Evolutionary conservation across 257 asterid species (phyloP).

Genomic region (Cruciata laevipes): DNA sequence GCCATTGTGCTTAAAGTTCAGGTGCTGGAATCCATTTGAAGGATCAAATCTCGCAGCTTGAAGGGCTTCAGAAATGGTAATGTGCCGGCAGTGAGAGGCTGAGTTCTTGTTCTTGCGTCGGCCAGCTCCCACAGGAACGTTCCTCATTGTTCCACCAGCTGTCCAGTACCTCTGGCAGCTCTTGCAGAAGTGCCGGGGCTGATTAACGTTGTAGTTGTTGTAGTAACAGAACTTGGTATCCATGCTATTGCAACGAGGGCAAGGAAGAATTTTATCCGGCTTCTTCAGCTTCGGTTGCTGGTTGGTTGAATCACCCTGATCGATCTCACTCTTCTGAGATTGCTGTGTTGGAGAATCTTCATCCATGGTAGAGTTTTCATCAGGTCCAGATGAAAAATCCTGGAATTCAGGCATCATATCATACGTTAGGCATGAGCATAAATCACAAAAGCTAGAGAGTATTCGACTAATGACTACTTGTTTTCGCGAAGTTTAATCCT

Average conservation of each 20-base stretch:
- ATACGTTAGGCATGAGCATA: slow-evolving; percentile 9
- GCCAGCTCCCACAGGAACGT: slow-evolving; percentile 88
- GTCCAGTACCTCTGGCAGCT: slow-evolving; percentile 97
- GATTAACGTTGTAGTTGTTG: slow-evolving; percentile 78
- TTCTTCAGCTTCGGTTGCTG: slow-evolving; percentile 58
- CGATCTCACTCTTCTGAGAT: slow-evolving; percentile 31
- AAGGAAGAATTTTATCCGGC: slow-evolving; percentile 82
- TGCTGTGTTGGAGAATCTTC: slow-evolving; percentile 32
- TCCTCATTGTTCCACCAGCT: slow-evolving; percentile 94
- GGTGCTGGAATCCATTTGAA: slow-evolving; percentile 38
- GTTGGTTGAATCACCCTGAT: slow-evolving; percentile 32
- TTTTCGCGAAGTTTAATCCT: neutral
- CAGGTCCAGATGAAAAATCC: slow-evolving; percentile 35
- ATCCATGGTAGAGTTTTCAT: slow-evolving; percentile 24
- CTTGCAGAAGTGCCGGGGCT: slow-evolving; percentile 94
- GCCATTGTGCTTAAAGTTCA: slow-evolving; percentile 40
- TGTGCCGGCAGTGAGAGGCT: slow-evolving; percentile 45
- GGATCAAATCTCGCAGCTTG: slow-evolving; percentile 38
- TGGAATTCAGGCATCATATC: slow-evolving; percentile 18
- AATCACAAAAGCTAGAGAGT: neutral
- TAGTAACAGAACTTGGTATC: slow-evolving; percentile 91
- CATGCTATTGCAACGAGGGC: slow-evolving; percentile 93
- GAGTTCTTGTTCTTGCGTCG: slow-evolving; percentile 71
- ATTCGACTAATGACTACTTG: neutral
- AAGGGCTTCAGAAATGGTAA: slow-evolving; percentile 56